These are phyloP conservation scores for Pleurotus eryngii DNA, from an alignment of 768 basidiomycete genomes.

Conservation along the genomic window DNA sequence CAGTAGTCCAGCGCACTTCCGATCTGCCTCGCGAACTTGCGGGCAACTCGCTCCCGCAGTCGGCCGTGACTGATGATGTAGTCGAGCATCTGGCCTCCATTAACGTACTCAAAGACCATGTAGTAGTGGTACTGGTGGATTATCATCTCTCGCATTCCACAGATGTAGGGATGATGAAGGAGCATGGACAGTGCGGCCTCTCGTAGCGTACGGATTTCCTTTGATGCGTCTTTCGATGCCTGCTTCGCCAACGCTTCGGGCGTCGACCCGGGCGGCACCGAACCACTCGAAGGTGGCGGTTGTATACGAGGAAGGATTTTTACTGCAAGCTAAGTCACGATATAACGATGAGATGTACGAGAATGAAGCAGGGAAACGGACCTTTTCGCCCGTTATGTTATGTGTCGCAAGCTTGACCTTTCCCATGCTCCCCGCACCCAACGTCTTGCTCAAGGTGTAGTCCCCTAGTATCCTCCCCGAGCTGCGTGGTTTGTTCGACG, in stretches of 20 bases:
- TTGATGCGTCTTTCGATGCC: conserved; percentile 85
- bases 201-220: conserved; percentile 93
- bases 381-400: conserved; percentile 88
- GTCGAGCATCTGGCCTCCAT: conserved; percentile 99
- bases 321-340: conserved; percentile 75
- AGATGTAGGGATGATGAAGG: conserved; percentile 97
- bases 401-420: conserved; percentile 97
- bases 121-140: conserved; percentile 98
- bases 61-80: conserved; percentile 99
- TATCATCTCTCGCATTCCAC: conserved; percentile 99
- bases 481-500: conserved; percentile 29
- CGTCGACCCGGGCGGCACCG: conserved; percentile 32
- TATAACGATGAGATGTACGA: not conserved
- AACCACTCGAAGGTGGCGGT: conserved; percentile 50
- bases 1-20: conserved; percentile 96
- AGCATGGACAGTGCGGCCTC: conserved; percentile 95
- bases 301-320: conserved; percentile 93
- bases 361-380: conserved; percentile 30
- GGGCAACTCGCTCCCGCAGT: conserved; percentile 88
- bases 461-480: conserved; percentile 77
- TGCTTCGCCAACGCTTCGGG: conserved; percentile 65
- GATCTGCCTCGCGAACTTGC: conserved; percentile 98
- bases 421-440: conserved; percentile 98
- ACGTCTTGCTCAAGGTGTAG: conserved; percentile 93
- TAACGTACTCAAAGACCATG: conserved; percentile 99